A percentile compares a stretch with the other conserved stretches of the same genome.
Evolutionary conservation across 2,329 filamentous ascomycete species (phyloP).

Genomic region (Cercospora sp.): DNA sequence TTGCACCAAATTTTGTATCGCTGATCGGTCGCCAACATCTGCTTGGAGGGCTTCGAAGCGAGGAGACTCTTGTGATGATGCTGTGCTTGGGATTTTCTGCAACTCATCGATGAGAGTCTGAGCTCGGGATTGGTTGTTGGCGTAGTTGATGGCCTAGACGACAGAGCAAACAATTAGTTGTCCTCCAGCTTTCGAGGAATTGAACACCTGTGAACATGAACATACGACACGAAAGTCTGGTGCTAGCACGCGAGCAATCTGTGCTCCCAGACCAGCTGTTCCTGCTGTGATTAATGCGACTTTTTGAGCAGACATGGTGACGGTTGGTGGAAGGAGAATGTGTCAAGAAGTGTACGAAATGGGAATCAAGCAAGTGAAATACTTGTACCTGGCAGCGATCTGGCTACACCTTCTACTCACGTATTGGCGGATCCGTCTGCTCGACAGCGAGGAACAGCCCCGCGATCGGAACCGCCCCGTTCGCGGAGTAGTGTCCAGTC

Average conservation of each 20-base stretch:
- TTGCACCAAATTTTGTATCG: conserved; percentile 40
- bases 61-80: conserved; percentile 18
- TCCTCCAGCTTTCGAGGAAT: background rate
- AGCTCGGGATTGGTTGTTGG: conserved; percentile 47
- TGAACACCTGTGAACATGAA: conserved; percentile 7
- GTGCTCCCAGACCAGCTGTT: conserved; percentile 51
- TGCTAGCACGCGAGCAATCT: conserved; percentile 49
- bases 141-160: conserved; percentile 49
- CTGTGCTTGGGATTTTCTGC: conserved; percentile 38
- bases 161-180: conserved; percentile 12
- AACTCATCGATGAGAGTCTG: conserved; percentile 45
- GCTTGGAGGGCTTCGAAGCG: conserved; percentile 33
- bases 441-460: background rate
- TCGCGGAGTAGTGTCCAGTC: background rate
- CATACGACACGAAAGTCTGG: conserved; percentile 50
- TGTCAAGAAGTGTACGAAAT: background rate
- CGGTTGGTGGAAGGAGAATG: too few species aligned
- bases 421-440: background rate
- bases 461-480: conserved; percentile 9
- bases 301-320: conserved; percentile 43
- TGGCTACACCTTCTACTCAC: background rate
- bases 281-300: conserved; percentile 52
- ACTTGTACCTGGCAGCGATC: background rate
- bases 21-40: conserved; percentile 28
- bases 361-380: background rate